These are phyloP conservation scores for Arthonia radiata DNA, from an alignment of 495 filamentous ascomycete species.

Conservation along the genomic window DNA sequence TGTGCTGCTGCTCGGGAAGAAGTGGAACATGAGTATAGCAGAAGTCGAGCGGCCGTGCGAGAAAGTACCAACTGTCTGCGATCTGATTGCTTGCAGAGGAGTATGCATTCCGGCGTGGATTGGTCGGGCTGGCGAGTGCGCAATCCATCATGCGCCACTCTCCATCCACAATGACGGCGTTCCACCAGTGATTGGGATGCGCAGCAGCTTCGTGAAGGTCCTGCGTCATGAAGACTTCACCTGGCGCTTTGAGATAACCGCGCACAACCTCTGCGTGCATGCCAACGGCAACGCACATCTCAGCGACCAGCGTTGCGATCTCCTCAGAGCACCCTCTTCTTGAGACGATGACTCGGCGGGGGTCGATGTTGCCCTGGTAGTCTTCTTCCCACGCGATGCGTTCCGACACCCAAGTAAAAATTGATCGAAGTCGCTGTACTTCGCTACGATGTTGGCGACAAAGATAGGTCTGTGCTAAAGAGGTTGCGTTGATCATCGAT, in stretches of 20 bases:
- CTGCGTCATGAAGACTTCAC: constrained; percentile 52
- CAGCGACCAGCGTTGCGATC: constrained; percentile 62
- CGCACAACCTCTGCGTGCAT: constrained; percentile 62
- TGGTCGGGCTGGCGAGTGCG: constrained; percentile 70
- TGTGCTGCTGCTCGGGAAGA: constrained; percentile 65
- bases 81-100: constrained; percentile 39
- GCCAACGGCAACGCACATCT: constrained; percentile 86
- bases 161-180: constrained; percentile 74
- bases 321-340: constrained; percentile 77
- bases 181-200: constrained; percentile 95
- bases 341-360: constrained; percentile 55
- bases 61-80: constrained; percentile 80
- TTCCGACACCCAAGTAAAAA: constrained; percentile 92
- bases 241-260: constrained; percentile 77
- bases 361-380: constrained; percentile 59
- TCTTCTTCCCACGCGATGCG: constrained; percentile 94
- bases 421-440: constrained; percentile 73
- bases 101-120: constrained; percentile 53
- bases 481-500: constrained; percentile 61
- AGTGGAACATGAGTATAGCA: constrained; percentile 92
- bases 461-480: constrained; percentile 72
- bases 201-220: constrained; percentile 44
- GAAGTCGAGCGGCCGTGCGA: constrained; percentile 58
- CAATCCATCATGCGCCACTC: constrained; percentile 97
- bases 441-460: constrained; percentile 90